A percentile compares a stretch with the other conserved stretches of the same genome.
Conservation (phyloP, 2,329 filamentous ascomycete genomes). For the Aspergillus latus region DNA sequence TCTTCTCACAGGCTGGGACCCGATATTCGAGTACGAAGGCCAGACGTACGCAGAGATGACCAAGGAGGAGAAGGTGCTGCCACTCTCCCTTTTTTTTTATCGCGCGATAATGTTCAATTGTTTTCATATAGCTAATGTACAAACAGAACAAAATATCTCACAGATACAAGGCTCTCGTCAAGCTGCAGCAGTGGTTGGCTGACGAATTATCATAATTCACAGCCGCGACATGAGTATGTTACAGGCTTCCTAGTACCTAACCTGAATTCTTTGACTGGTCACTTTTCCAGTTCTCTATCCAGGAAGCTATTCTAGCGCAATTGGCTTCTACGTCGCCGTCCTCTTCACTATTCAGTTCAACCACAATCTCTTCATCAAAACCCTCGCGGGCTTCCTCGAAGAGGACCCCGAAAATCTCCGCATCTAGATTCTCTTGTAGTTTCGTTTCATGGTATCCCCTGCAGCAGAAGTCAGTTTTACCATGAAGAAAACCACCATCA, state of each 20-base stretch:
- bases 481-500: neutral
- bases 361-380: slow-evolving; percentile 82
- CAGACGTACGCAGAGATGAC: slow-evolving; percentile 97
- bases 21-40: slow-evolving; percentile 91
- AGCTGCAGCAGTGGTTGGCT: slow-evolving; percentile 79
- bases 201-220: slow-evolving; percentile 31
- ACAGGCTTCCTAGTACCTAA: slow-evolving; percentile 18
- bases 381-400: slow-evolving; percentile 85
- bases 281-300: slow-evolving; percentile 80
- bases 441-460: slow-evolving; percentile 83
- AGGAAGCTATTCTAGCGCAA: slow-evolving; percentile 76
- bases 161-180: slow-evolving; percentile 79
- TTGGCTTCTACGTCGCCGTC: slow-evolving; percentile 86
- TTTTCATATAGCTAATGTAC: slow-evolving; percentile 20
- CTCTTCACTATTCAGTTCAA: slow-evolving; percentile 80
- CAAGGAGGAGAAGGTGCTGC: slow-evolving; percentile 75
- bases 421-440: slow-evolving; percentile 92
- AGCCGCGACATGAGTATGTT: neutral
- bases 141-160: slow-evolving; percentile 82
- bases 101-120: too few species aligned
- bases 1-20: slow-evolving; percentile 74
- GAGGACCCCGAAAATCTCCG: slow-evolving; percentile 95
- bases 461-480: slow-evolving; percentile 11
- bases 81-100: neutral
- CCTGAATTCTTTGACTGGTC: slow-evolving; percentile 33